A percentile compares a stretch with the other conserved stretches of the same genome.
These are phyloP conservation scores for Phyllostachys edulis DNA, from an alignment of 176 grass and related monocot genomes.

Conservation along the genomic window DNA sequence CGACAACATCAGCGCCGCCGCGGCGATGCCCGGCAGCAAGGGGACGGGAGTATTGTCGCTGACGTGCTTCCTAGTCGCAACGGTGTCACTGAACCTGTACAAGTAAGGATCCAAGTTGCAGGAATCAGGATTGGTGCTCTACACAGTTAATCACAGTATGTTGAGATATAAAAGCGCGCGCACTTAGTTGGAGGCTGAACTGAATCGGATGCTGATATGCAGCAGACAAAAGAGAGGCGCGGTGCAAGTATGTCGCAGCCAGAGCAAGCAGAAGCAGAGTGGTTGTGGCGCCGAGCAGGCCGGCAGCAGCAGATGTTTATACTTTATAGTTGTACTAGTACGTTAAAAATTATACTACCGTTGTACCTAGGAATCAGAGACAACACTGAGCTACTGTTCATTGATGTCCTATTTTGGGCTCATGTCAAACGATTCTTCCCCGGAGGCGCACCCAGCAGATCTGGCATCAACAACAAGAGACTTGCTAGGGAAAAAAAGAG, in stretches of 20 bases:
- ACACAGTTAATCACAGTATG: background rate
- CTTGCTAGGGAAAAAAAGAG: background rate
- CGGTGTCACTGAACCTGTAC: background rate
- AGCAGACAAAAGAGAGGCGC: background rate
- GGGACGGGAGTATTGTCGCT: background rate
- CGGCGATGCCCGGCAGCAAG: background rate
- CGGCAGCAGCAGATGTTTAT: background rate
- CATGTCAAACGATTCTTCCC: background rate
- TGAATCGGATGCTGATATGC: background rate
- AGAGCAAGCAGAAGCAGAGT: background rate
- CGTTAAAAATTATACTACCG: background rate
- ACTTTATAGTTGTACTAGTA: background rate
- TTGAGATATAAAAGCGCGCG: background rate
- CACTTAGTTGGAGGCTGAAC: background rate
- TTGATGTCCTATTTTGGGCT: background rate
- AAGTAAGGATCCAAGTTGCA: background rate
- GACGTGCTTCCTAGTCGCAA: slow-evolving; percentile 29
- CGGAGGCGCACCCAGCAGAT: background rate
- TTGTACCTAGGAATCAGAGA: background rate
- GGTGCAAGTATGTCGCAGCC: background rate
- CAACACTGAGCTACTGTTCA: background rate
- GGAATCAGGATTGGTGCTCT: background rate
- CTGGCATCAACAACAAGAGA: background rate
- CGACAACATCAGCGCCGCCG: slow-evolving; percentile 40
- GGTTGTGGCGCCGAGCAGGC: background rate